A percentile compares a stretch with the other conserved stretches of the same genome.
These are phyloP conservation scores for Platanthera zijinensis DNA, from an alignment of 106 monocot species.

Conservation along the genomic window DNA sequence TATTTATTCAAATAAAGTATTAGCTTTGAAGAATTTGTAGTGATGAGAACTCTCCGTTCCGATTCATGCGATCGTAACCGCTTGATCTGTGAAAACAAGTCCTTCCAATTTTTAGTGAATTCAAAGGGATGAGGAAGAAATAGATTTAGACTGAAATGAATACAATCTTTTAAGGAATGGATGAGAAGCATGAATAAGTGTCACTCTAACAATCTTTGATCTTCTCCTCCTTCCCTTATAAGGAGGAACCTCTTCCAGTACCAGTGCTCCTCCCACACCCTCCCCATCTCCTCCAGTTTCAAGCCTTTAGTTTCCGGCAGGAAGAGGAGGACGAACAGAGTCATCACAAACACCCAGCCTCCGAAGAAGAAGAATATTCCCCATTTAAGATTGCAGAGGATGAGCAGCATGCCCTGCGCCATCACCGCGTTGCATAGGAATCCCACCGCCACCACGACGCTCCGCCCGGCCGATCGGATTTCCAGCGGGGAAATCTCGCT, in stretches of 20 bases:
- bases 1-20: too few relatives aligned
- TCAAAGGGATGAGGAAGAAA: too few relatives aligned
- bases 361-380: slow-evolving; percentile 40
- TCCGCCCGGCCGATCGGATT: slow-evolving; percentile 50
- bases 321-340: slow-evolving; percentile 26
- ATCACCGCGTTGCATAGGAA: slow-evolving; percentile 25
- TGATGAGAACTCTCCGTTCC: too few relatives aligned
- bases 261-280: slow-evolving; percentile 51
- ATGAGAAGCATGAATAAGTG: too few relatives aligned
- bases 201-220: too few relatives aligned
- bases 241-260: slow-evolving; percentile 39
- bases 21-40: too few relatives aligned
- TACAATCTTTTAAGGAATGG: too few relatives aligned
- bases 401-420: slow-evolving; percentile 43
- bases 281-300: slow-evolving; percentile 36
- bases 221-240: neutral
- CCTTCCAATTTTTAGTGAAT: too few relatives aligned
- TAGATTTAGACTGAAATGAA: too few relatives aligned
- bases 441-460: slow-evolving; percentile 32
- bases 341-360: slow-evolving; percentile 43
- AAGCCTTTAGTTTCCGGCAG: slow-evolving; percentile 54
- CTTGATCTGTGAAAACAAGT: too few relatives aligned
- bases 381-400: slow-evolving; percentile 47
- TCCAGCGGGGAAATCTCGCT: slow-evolving; percentile 57
- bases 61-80: too few relatives aligned